Evolutionary conservation across 2,329 filamentous ascomycete genomes (phyloP), one percentile per base, ranked within the genome.

Genomic region (Coniochaeta ligniaria): DNA sequence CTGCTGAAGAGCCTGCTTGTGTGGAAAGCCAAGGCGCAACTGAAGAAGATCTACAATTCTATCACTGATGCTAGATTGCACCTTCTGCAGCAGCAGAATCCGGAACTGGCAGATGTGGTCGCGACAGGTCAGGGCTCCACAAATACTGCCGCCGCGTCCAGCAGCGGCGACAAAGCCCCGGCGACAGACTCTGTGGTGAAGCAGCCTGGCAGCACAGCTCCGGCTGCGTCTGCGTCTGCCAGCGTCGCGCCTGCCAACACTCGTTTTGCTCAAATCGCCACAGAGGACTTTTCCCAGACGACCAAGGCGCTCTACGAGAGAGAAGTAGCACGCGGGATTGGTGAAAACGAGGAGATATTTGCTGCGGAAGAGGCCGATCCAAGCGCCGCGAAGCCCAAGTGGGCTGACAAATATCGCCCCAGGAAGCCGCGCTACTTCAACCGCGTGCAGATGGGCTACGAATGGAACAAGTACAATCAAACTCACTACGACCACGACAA

Each of bases 391-490:
- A 86, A 86, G 65, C 88, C 91, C 4, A 84, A 87, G 65, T 96
- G 92, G 92, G 87, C 89, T 6, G 86, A 87, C 71, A 92, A 94
- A 74, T 90, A 96, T 74, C 85, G 89, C 43, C 92, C 94, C 8
- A 85, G 95, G 64, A 99, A 98, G 75, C 95, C 95, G 14, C 86
- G 90, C 62, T 98, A 97, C 76, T 99, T 99, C 82, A 98, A 98
- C 72, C 89, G 95, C 45, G 93, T 98, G 55, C 93, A 96, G 74
- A 97, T 97, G 91, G 95, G 95, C 59, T 99, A 98, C 74, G 95
- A 99, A 74, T 99, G 95, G 95, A 99, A 99, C 80, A 99, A 99
- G 76, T 99, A 99, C 82, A 99, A 99, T 71, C 95, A 99, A 76
- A 99, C 95, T 14, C 95, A 99, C 76, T 99, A 99, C 77, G 95